phyloP scores from a whole-genome alignment of 805 yeast species.

The Diddensiella caesifluorescens region DNA sequence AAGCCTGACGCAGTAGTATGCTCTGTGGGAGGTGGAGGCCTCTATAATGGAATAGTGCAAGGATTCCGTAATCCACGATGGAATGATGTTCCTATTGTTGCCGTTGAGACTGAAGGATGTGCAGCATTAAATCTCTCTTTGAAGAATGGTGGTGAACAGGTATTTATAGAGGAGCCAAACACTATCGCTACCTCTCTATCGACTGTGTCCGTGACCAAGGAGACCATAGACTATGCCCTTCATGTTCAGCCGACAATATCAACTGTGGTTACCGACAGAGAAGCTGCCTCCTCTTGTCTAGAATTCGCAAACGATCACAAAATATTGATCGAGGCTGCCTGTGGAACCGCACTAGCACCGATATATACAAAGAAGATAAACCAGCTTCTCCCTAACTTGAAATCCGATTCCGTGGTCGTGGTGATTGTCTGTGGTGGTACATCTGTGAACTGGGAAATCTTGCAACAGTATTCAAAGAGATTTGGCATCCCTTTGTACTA shows the following conservation, averaged over 20 bases:
- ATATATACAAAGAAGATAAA: constrained; percentile 24
- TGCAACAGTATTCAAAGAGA: constrained; percentile 22
- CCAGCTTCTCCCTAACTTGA: constrained; percentile 24
- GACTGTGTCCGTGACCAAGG: constrained; percentile 49
- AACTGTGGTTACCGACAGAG: constrained; percentile 46
- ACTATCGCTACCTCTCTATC: constrained; percentile 65
- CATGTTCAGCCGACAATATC: constrained; percentile 38
- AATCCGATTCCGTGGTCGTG: constrained; percentile 42
- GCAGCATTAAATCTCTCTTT: constrained; percentile 53
- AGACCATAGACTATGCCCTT: constrained; percentile 44
- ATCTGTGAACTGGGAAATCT: constrained; percentile 26
- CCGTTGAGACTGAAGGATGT: constrained; percentile 57
- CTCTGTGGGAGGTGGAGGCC: constrained; percentile 96
- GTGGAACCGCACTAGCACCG: constrained; percentile 62
- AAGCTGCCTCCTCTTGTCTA: constrained; percentile 51
- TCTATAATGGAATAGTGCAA: constrained; percentile 79
- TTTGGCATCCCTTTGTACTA: constrained; percentile 19
- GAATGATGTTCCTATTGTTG: constrained; percentile 38
- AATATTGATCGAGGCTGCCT: constrained; percentile 61
- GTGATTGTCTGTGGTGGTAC: constrained; percentile 58
- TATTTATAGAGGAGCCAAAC: constrained; percentile 38
- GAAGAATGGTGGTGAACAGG: constrained; percentile 40
- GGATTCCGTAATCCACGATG: constrained; percentile 59
- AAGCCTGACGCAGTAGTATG: constrained; percentile 78
- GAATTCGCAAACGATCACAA: constrained; percentile 47